Evolutionary conservation across 202 grass and related monocot species (phyloP).

Genomic region (Zizania palustris): DNA sequence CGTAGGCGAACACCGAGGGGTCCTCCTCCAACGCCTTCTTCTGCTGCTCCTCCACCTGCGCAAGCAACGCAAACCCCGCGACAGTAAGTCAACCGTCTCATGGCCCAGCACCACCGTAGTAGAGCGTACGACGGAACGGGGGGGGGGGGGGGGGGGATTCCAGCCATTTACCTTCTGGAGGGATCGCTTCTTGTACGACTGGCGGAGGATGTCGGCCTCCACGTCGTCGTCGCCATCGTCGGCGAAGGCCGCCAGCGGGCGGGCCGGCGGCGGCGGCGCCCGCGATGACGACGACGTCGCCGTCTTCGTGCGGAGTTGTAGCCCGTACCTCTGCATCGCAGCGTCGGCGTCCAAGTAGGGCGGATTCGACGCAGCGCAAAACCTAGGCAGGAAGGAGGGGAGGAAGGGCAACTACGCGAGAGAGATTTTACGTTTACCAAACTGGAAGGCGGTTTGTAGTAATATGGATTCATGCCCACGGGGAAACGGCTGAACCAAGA

Average conservation of each 20-base stretch:
- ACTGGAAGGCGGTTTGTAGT: too few relatives aligned
- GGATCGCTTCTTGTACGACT: conserved; percentile 71
- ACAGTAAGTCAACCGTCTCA: conserved; percentile 8
- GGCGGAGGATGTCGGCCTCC: conserved; percentile 86
- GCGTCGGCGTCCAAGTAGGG: background rate
- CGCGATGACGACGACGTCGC: conserved; percentile 56
- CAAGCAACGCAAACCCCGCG: background rate
- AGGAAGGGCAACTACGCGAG: too few relatives aligned
- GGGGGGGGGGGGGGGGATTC: background rate
- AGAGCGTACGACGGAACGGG: background rate
- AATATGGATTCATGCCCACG: too few relatives aligned
- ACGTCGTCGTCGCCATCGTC: conserved; percentile 75
- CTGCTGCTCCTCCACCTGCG: conserved; percentile 81
- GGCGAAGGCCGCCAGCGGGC: conserved; percentile 59
- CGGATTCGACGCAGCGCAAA: conserved; percentile 3
- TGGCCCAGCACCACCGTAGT: background rate
- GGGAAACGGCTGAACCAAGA: too few relatives aligned
- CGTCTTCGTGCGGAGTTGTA: conserved; percentile 69
- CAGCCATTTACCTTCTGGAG: conserved; percentile 66
- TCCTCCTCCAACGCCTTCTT: conserved; percentile 93
- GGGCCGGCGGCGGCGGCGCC: conserved; percentile 36
- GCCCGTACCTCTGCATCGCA: conserved; percentile 83
- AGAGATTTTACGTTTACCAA: too few relatives aligned
- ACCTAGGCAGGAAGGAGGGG: conserved; percentile 17
- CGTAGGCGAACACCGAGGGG: conserved; percentile 88